Evolutionary conservation across 2,329 filamentous ascomycete species (phyloP).

Genomic region (Phaeosphaeria sp.): DNA sequence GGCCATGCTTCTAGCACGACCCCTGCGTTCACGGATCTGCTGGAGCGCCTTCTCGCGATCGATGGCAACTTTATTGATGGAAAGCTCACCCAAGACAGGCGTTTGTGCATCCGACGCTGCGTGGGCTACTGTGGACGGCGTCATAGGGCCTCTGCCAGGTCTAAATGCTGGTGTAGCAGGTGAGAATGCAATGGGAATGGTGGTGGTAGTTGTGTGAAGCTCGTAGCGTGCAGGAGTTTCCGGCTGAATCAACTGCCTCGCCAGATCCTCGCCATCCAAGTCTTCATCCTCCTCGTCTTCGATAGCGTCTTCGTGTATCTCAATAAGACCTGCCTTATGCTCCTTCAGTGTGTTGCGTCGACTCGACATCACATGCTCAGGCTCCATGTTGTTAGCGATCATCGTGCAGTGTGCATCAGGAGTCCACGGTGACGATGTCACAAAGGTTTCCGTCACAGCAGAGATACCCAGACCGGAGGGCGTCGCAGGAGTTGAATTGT

Average conservation of each 20-base stretch:
- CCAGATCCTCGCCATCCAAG: constrained; percentile 27
- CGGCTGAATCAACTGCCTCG: constrained; percentile 28
- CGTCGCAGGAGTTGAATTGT: constrained; percentile 16
- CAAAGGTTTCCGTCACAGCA: constrained; percentile 22
- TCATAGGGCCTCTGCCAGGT: constrained; percentile 32
- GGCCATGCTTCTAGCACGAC: constrained; percentile 72
- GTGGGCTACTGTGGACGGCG: constrained; percentile 46
- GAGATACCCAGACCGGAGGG: constrained; percentile 19
- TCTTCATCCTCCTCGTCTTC: constrained; percentile 42
- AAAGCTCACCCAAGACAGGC: constrained; percentile 40
- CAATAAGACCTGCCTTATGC: constrained; percentile 26
- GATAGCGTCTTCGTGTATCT: constrained; percentile 42
- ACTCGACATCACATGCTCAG: not conserved
- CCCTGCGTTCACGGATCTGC: constrained; percentile 74
- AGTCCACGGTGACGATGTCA: constrained; percentile 29
- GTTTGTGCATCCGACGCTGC: constrained; percentile 36
- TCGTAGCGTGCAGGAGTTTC: constrained; percentile 48
- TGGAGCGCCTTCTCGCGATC: constrained; percentile 75
- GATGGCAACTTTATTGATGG: constrained; percentile 45
- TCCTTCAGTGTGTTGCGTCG: constrained; percentile 11
- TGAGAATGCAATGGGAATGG: constrained; percentile 56
- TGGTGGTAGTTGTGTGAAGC: constrained; percentile 53
- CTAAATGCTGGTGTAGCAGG: constrained; percentile 45
- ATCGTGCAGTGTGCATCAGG: constrained; percentile 30
- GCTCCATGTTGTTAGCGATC: constrained; percentile 15